Conservation (phyloP, 345 rosid genomes). For the Raphanus raphanistrum region DNA sequence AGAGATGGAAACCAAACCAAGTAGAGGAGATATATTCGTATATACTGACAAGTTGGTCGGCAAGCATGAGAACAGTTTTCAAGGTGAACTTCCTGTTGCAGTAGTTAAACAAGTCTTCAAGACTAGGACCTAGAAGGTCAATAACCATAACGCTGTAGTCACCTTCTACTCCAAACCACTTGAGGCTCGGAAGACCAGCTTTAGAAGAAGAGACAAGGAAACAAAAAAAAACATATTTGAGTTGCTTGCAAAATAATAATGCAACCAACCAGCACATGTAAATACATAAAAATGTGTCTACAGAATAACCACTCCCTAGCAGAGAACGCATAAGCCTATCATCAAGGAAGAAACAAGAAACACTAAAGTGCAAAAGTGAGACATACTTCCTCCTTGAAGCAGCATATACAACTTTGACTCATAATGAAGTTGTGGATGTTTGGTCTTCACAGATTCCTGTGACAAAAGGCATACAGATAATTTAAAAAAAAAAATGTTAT, state of each 20-base stretch:
- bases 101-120: slow-evolving; percentile 83
- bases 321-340: neutral
- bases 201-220: slow-evolving; percentile 24
- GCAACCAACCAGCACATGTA: neutral
- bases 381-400: slow-evolving; percentile 87
- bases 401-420: slow-evolving; percentile 83
- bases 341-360: neutral
- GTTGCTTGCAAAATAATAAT: neutral
- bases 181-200: slow-evolving; percentile 82
- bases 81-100: slow-evolving; percentile 73
- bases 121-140: slow-evolving; percentile 88
- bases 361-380: slow-evolving; percentile 21
- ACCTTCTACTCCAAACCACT: slow-evolving; percentile 85
- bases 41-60: slow-evolving; percentile 73
- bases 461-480: neutral
- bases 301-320: neutral
- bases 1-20: slow-evolving; percentile 1
- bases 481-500: neutral
- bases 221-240: neutral
- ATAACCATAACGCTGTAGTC: slow-evolving; percentile 82
- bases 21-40: neutral
- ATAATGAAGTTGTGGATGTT: slow-evolving; percentile 85
- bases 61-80: slow-evolving; percentile 89
- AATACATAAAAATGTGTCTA: neutral
- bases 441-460: slow-evolving; percentile 83